These are phyloP conservation scores for Ceratobasidium sp. DNA, from an alignment of 1,284 basidiomycete genomes.

Conservation along the genomic window DNA sequence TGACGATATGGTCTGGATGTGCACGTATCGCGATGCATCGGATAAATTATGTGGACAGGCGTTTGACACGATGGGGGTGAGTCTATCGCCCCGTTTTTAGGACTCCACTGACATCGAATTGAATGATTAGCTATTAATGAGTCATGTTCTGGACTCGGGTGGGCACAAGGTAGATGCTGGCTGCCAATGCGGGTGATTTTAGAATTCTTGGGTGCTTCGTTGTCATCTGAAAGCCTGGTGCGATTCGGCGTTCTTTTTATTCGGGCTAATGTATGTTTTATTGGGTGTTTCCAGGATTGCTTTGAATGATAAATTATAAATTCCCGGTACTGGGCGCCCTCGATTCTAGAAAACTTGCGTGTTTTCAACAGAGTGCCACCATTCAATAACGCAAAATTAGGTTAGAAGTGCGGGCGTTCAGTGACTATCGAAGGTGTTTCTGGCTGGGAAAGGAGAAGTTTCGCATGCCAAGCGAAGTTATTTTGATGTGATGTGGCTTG, in stretches of 20 bases:
- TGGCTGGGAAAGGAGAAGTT: neutral
- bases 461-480: neutral
- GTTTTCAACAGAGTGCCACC: too few species aligned
- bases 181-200: conserved; percentile 6
- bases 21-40: conserved; percentile 23
- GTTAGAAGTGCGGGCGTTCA: too few species aligned
- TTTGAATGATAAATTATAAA: neutral
- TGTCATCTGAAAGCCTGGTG: neutral
- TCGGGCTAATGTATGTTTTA: neutral
- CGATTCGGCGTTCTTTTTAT: neutral
- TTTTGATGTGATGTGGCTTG: conserved; percentile 4
- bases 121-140: conserved; percentile 12
- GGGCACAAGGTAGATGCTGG: conserved; percentile 17
- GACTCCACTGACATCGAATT: conserved; percentile 4
- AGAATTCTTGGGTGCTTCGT: neutral
- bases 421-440: too few species aligned
- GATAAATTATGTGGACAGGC: conserved; percentile 24
- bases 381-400: too few species aligned
- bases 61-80: conserved; percentile 31
- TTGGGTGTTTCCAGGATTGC: conserved; percentile 1
- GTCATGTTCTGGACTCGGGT: conserved; percentile 8
- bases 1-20: conserved; percentile 33
- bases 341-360: too few species aligned
- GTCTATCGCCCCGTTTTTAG: neutral
- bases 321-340: too few species aligned